Conservation (phyloP, 768 basidiomycete genomes). For the Leccinum broughii region DNA sequence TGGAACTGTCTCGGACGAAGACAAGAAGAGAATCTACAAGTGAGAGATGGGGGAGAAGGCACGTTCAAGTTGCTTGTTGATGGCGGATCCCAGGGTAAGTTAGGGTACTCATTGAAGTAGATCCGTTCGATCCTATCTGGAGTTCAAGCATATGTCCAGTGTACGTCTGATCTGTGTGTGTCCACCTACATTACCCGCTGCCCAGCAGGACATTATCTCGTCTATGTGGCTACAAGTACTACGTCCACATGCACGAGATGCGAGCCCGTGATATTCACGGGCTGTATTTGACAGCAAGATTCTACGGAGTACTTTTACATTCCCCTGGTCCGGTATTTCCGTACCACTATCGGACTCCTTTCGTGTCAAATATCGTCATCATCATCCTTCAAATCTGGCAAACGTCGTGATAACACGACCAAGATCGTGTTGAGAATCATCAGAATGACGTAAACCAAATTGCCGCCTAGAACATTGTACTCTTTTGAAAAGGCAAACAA, state of each 20-base stretch:
- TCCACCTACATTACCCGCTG: background rate
- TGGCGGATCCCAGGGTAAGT: no score
- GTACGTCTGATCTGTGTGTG: no score
- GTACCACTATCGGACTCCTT: background rate
- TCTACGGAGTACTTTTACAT: background rate
- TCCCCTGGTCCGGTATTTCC: background rate
- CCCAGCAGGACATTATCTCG: background rate
- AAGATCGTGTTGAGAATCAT: constrained; percentile 29
- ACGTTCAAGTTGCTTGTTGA: no score
- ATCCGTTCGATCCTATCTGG: no score
- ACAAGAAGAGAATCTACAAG: background rate
- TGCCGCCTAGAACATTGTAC: constrained; percentile 48
- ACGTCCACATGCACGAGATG: no score
- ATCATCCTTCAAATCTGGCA: constrained; percentile 23
- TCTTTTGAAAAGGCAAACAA: constrained; percentile 55
- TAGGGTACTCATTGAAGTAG: no score
- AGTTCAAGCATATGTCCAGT: no score
- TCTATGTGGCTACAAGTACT: no score
- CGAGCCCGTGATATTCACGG: background rate
- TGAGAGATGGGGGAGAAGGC: no score
- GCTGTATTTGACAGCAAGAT: background rate
- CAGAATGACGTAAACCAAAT: constrained; percentile 49
- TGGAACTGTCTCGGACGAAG: background rate
- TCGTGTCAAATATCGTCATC: background rate
- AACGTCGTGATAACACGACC: constrained; percentile 20